phyloP scores from a whole-genome alignment of 345 rosid genomes.

The Cochlearia excelsa region DNA sequence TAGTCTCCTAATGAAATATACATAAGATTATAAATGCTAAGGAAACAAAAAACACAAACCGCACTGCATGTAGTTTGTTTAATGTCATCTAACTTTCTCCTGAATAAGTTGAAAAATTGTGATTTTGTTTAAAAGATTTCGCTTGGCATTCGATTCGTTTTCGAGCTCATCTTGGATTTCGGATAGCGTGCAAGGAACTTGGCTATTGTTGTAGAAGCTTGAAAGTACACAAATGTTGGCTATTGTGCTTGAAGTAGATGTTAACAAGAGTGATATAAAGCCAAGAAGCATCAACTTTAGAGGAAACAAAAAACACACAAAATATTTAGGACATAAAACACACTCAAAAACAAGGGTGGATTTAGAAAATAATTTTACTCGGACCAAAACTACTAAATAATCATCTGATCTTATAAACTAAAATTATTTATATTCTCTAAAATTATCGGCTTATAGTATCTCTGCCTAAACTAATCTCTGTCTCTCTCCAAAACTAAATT shows the following conservation, averaged over 20 bases:
- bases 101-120: conserved; percentile 35
- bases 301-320: conserved; percentile 3
- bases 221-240: conserved; percentile 84
- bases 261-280: conserved; percentile 87
- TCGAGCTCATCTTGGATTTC: conserved; percentile 51
- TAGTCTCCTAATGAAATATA: conserved; percentile 6
- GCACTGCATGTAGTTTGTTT: conserved; percentile 59
- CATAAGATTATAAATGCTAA: conserved; percentile 3
- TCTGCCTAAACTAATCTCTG: too few species aligned
- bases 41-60: conserved; percentile 32
- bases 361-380: too few species aligned
- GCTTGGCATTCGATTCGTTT: conserved; percentile 44
- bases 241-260: conserved; percentile 78
- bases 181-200: conserved; percentile 69
- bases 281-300: conserved; percentile 98
- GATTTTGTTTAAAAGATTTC: conserved; percentile 46
- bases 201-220: conserved; percentile 64
- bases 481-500: too few species aligned
- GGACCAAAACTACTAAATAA: too few species aligned
- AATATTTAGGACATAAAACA: conserved; percentile 13
- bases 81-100: conserved; percentile 55
- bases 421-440: too few species aligned
- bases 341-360: neutral
- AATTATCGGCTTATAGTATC: too few species aligned
- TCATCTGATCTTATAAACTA: too few species aligned